Conservation (phyloP, 2,329 filamentous ascomycete species). For the Colletotrichum somersetense region DNA sequence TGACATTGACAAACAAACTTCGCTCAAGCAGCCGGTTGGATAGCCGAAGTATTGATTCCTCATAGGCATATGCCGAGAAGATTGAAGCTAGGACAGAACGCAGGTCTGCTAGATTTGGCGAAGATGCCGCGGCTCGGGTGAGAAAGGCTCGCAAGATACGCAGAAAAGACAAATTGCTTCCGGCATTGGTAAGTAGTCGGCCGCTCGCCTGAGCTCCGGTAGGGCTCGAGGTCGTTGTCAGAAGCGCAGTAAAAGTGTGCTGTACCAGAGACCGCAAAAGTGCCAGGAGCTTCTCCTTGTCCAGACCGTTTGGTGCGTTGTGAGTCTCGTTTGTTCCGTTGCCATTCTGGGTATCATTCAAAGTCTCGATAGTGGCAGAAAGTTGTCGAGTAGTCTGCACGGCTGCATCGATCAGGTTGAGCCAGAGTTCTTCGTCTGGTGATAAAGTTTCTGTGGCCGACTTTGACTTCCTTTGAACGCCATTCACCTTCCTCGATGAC, state of each 20-base stretch:
- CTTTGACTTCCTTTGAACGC: slow-evolving; percentile 64
- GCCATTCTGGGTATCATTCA: slow-evolving; percentile 39
- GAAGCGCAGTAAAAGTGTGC: slow-evolving; percentile 87
- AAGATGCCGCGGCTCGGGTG: slow-evolving; percentile 81
- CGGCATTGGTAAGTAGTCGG: slow-evolving; percentile 53
- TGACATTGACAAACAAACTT: slow-evolving; percentile 87
- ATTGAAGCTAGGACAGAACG: slow-evolving; percentile 88
- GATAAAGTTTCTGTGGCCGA: slow-evolving; percentile 60
- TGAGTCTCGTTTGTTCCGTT: slow-evolving; percentile 44
- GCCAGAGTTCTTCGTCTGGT: slow-evolving; percentile 69
- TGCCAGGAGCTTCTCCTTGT: slow-evolving; percentile 72
- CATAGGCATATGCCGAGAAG: slow-evolving; percentile 95
- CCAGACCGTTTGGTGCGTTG: slow-evolving; percentile 52
- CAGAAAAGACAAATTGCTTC: slow-evolving; percentile 82
- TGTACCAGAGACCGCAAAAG: slow-evolving; percentile 86
- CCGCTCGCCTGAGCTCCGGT: slow-evolving; percentile 50
- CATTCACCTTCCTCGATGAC: slow-evolving; percentile 60
- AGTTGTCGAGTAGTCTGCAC: slow-evolving; percentile 75
- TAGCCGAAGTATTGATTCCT: slow-evolving; percentile 87
- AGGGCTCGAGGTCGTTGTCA: slow-evolving; percentile 77
- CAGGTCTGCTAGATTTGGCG: slow-evolving; percentile 88
- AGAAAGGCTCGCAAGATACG: slow-evolving; percentile 91
- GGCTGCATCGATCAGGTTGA: slow-evolving; percentile 70
- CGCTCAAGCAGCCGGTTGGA: slow-evolving; percentile 90
- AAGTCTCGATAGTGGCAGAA: slow-evolving; percentile 65